Conservation (phyloP, 305 asterid genomes). For the Petunia hybrid region DNA sequence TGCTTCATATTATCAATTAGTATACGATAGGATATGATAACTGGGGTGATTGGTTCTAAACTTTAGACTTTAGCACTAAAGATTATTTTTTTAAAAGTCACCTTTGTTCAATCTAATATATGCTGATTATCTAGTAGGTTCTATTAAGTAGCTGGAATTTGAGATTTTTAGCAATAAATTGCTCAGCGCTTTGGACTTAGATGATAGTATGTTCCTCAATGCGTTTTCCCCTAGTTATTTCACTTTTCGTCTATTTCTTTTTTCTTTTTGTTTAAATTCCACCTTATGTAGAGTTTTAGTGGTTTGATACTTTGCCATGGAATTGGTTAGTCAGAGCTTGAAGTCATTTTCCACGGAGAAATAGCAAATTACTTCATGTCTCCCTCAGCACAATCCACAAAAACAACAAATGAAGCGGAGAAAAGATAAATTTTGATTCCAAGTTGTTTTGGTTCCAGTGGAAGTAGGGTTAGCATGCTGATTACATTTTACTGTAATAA, state of each 20-base stretch:
- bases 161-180: neutral
- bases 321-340: neutral
- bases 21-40: neutral
- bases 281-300: neutral
- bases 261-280: neutral
- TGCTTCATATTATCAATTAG: too few relatives aligned
- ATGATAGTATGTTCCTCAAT: neutral
- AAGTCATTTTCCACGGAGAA: neutral
- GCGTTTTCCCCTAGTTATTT: neutral
- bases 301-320: neutral
- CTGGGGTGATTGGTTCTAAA: neutral
- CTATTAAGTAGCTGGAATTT: neutral
- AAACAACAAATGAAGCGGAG: neutral
- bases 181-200: neutral
- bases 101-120: neutral
- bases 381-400: neutral
- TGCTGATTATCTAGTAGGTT: neutral
- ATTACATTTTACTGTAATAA: neutral
- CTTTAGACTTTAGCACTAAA: neutral
- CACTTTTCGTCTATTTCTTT: neutral
- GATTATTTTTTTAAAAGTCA: neutral
- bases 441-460: neutral
- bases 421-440: neutral
- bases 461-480: neutral
- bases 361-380: neutral